phyloP scores from a whole-genome alignment of 2,329 filamentous ascomycete species.

The Aspergillus ochraceus region DNA sequence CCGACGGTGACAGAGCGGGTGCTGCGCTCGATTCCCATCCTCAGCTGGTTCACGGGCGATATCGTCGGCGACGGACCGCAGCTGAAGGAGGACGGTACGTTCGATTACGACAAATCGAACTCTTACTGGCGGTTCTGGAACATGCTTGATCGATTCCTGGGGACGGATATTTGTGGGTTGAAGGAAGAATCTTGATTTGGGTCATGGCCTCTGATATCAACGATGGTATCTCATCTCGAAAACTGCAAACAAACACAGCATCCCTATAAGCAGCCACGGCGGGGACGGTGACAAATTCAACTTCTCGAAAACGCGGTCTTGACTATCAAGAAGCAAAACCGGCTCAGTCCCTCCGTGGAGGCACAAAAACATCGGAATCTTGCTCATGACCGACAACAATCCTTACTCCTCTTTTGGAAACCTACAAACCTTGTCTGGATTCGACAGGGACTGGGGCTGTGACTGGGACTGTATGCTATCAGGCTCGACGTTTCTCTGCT shows the following conservation, averaged over 20 bases:
- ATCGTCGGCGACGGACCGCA: conserved; percentile 49
- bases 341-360: too few species aligned
- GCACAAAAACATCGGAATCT: too few species aligned
- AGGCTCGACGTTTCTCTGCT: neutral
- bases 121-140: conserved; percentile 63
- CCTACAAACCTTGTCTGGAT: too few species aligned
- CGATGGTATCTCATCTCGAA: neutral
- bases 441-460: too few species aligned
- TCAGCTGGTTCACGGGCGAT: conserved; percentile 68
- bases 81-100: conserved; percentile 46
- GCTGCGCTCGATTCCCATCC: conserved; percentile 65
- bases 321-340: too few species aligned
- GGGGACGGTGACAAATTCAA: too few species aligned
- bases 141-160: conserved; percentile 55
- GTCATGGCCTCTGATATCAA: neutral
- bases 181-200: conserved; percentile 48
- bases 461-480: neutral
- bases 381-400: too few species aligned
- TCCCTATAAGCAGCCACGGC: too few species aligned
- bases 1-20: conserved; percentile 65
- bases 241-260: neutral
- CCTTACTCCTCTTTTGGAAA: too few species aligned
- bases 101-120: conserved; percentile 69
- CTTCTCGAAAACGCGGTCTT: too few species aligned
- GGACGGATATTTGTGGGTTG: conserved; percentile 62